A percentile compares a stretch with the other conserved stretches of the same genome.
Evolutionary conservation across 345 rosid genomes (phyloP).

Genomic region (Eutrema yunnanense): DNA sequence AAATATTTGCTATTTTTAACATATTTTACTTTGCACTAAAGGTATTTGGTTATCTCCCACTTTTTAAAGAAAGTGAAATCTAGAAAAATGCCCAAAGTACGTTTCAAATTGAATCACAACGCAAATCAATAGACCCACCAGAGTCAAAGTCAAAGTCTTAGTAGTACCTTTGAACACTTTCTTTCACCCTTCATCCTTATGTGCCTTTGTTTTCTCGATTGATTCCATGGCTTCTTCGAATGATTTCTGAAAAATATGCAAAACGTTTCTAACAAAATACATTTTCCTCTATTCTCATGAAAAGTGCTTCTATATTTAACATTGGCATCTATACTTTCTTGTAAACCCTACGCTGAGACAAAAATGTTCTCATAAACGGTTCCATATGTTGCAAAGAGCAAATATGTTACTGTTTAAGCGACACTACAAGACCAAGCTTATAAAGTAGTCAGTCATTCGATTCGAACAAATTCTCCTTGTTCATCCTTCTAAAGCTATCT

Average conservation of each 20-base stretch:
- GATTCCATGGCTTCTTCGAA: conserved; percentile 86
- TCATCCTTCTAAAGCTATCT: background rate
- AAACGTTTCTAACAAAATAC: background rate
- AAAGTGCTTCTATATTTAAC: background rate
- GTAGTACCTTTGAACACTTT: conserved; percentile 19
- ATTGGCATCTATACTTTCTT: background rate
- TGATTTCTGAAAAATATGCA: conserved; percentile 54
- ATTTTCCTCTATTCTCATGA: background rate
- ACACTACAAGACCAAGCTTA: background rate
- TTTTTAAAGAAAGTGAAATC: background rate
- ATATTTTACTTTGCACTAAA: background rate
- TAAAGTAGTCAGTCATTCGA: background rate
- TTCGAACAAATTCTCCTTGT: background rate
- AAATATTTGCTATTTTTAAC: background rate
- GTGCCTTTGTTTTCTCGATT: conserved; percentile 41
- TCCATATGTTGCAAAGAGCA: background rate
- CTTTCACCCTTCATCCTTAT: conserved; percentile 34
- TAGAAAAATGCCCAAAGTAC: no score
- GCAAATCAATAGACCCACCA: background rate
- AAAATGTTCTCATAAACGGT: background rate
- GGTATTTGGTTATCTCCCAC: background rate
- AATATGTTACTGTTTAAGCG: background rate
- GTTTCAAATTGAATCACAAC: background rate
- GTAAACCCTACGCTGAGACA: background rate
- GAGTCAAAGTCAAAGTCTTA: background rate